phyloP scores from a whole-genome alignment of 805 yeast species.

The Pichia manshurica region DNA sequence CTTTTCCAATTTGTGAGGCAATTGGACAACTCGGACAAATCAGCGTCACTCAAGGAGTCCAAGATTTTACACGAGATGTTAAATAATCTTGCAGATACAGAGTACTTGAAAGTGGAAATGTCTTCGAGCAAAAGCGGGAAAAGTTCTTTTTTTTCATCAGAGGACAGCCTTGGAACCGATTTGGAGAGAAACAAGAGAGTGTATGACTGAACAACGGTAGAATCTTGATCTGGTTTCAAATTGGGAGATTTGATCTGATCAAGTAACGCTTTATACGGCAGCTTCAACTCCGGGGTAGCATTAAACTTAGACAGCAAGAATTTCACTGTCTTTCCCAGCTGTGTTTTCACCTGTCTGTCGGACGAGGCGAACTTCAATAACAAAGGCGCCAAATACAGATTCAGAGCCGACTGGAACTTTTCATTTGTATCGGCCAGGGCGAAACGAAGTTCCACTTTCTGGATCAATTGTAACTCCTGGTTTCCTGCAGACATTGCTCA shows the following conservation, averaged over 20 bases:
- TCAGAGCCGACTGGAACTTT: constrained; percentile 56
- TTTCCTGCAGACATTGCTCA: neutral
- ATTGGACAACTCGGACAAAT: neutral
- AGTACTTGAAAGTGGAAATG: constrained; percentile 34
- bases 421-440: constrained; percentile 67
- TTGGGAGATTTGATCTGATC: constrained; percentile 57
- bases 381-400: constrained; percentile 67
- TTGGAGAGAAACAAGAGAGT: constrained; percentile 61
- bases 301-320: constrained; percentile 63
- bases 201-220: constrained; percentile 51
- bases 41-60: neutral
- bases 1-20: constrained; percentile 37
- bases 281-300: constrained; percentile 44
- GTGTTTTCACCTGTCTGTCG: constrained; percentile 56
- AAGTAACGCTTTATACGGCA: constrained; percentile 62
- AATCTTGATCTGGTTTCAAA: constrained; percentile 36
- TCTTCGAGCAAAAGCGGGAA: constrained; percentile 44
- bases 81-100: constrained; percentile 51
- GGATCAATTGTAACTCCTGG: constrained; percentile 55
- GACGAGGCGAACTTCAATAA: constrained; percentile 73
- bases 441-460: constrained; percentile 75
- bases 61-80: constrained; percentile 53
- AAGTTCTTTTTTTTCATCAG: constrained; percentile 33
- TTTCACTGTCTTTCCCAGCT: constrained; percentile 56
- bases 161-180: constrained; percentile 53